Conservation (phyloP, 1,139 yeast genomes). For the Yamadazyma membranifaciens region DNA sequence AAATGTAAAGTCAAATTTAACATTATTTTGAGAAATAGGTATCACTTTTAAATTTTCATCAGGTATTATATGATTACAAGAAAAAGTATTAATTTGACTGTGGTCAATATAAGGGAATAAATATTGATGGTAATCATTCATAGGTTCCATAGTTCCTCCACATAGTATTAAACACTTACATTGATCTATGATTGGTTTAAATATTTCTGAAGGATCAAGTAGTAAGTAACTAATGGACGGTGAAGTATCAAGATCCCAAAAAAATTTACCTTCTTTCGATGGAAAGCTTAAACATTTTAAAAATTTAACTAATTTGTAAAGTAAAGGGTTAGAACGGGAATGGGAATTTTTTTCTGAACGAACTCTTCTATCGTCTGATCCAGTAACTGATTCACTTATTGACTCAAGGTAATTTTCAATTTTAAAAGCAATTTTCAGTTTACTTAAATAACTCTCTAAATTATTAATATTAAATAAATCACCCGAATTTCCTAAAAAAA, state of each 20-base stretch:
- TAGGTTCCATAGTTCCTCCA: conserved; percentile 98
- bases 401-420: conserved; percentile 69
- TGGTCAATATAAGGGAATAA: conserved; percentile 58
- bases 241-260: conserved; percentile 49
- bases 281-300: conserved; percentile 70
- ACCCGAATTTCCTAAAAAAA: conserved; percentile 60
- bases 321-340: conserved; percentile 45
- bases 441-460: conserved; percentile 60
- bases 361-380: too few species aligned
- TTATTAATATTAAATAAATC: conserved; percentile 72
- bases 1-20: conserved; percentile 64
- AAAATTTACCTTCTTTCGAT: conserved; percentile 75
- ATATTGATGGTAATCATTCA: conserved; percentile 61
- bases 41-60: conserved; percentile 62
- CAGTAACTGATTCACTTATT: conserved; percentile 9
- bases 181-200: conserved; percentile 62
- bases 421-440: conserved; percentile 80
- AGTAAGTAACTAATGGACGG: conserved; percentile 63
- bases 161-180: conserved; percentile 76
- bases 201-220: conserved; percentile 75
- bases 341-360: too few species aligned
- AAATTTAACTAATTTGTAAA: conserved; percentile 67
- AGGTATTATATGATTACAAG: conserved; percentile 88
- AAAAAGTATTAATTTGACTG: conserved; percentile 49
- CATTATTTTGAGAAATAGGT: conserved; percentile 35